Evolutionary conservation across 1,139 yeast genomes (phyloP), one percentile per base, ranked within the genome.

Genomic region (Kurtzmaniella quercitrusa): DNA sequence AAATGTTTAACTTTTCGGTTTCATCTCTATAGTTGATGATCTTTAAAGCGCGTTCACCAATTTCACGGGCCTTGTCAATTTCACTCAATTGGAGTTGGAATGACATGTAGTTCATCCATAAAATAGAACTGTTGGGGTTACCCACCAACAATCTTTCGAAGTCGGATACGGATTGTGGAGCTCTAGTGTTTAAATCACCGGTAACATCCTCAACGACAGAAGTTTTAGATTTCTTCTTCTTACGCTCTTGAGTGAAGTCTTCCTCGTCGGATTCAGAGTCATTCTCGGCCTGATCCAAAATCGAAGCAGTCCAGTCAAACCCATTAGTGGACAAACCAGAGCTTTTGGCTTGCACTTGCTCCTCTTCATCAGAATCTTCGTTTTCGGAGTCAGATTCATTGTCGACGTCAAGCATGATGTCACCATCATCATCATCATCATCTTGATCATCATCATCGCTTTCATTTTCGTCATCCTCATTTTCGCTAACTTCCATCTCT

Each of bases 81-180:
- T 93, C 98, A 70, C 96, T 86, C 51, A 93, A 74, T 63, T 91
- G 96, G 51, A 93, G 75, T 66, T 89, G 96, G 85, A 91, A 93
- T 2, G 98, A 93, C 97, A 94, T 93, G 65, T 87, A 93, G 65
- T 91, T 88, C 88, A 93, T 91, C 98, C 98, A 93, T 51, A 89
- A 68, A 41, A 91, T 79, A 1, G 98, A 91, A 2, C 96, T 88
- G 68, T 88, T 86, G 44, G 98, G 98, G 57, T 86, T 85, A 58
- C 97, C 95, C 47, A 93, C 78, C 44, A 93, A 74, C 50, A 93
- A 69, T 56, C 98, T 80, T 65, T 93, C 99, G 58, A 88, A 93
- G 65, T 93, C 99, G 44, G 82, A 69, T 39, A 82, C 84, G 42
- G 97, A 88, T 63, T 91, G 95, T 33, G 98, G 98, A 11, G 93